Conservation (phyloP, 805 yeast species). For the Saturnispora diversa region DNA sequence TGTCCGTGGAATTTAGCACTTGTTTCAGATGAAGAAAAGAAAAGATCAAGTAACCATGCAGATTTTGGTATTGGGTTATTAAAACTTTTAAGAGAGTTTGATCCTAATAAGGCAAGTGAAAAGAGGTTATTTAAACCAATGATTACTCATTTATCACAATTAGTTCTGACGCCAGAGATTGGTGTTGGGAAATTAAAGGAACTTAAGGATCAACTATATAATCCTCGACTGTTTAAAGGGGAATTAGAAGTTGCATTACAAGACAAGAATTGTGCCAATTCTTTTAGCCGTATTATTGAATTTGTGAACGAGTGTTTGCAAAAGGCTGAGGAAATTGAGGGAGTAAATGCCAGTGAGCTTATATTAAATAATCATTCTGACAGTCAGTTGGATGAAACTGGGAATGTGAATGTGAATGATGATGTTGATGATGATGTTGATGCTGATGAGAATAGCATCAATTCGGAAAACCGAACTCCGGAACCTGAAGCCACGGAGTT, state of each 20-base stretch:
- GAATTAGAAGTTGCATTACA: conserved; percentile 21
- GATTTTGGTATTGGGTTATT: conserved; percentile 49
- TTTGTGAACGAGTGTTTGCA: conserved; percentile 22
- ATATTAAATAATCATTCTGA: no score
- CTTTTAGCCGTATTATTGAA: conserved; percentile 5
- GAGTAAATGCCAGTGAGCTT: conserved; percentile 4
- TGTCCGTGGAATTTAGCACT: conserved; percentile 64
- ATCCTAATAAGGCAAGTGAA: conserved; percentile 40
- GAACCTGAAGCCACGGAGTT: no score
- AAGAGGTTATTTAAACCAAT: conserved; percentile 48
- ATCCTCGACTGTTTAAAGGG: conserved; percentile 23
- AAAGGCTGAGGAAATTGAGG: conserved; percentile 13
- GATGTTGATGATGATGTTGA: neutral
- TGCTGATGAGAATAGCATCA: conserved; percentile 10
- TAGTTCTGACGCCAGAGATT: conserved; percentile 33
- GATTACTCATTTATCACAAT: conserved; percentile 41
- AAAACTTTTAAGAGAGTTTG: conserved; percentile 38
- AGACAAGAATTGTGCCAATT: conserved; percentile 7
- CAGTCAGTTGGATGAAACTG: no score
- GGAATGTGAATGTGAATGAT: no score
- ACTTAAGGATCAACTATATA: conserved; percentile 19
- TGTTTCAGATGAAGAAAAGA: conserved; percentile 34
- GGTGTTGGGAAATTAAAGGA: conserved; percentile 20
- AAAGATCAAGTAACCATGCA: conserved; percentile 44
- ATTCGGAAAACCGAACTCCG: no score